Percentiles rank a stretch among this genome's conserved stretches.
These are phyloP conservation scores for Alloteropsis angusta DNA, from an alignment of 202 grass and related monocot species.

Conservation along the genomic window DNA sequence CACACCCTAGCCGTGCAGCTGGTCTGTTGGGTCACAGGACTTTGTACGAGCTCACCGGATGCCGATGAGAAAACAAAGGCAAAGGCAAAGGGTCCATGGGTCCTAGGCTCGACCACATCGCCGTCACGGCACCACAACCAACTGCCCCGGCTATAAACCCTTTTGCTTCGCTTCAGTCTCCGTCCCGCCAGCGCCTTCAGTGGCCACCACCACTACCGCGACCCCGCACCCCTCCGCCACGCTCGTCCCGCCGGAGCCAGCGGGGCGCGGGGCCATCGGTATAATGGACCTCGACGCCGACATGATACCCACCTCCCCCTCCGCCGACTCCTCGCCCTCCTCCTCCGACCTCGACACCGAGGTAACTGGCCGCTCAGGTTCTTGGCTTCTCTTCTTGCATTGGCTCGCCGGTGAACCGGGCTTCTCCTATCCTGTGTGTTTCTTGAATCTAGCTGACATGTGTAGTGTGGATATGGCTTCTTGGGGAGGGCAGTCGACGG, in stretches of 20 bases:
- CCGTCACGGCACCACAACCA: conserved; percentile 26
- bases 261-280: neutral
- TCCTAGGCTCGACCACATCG: neutral
- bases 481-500: conserved; percentile 51
- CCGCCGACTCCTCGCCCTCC: conserved; percentile 57
- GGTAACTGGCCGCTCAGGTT: conserved; percentile 11
- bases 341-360: conserved; percentile 98
- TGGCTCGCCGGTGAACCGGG: neutral
- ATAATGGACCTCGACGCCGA: conserved; percentile 62
- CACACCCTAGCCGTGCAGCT: neutral
- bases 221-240: neutral
- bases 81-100: neutral
- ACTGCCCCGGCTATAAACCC: conserved; percentile 30
- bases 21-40: neutral
- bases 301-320: conserved; percentile 57
- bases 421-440: too few species aligned
- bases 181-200: neutral
- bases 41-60: neutral
- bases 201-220: neutral
- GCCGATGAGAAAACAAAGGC: neutral
- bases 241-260: neutral
- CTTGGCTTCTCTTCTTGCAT: neutral
- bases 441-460: neutral
- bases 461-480: neutral
- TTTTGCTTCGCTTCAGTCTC: neutral